Evolutionary conservation across 345 rosid species (phyloP).

Genomic region (Anacardium occidentale): DNA sequence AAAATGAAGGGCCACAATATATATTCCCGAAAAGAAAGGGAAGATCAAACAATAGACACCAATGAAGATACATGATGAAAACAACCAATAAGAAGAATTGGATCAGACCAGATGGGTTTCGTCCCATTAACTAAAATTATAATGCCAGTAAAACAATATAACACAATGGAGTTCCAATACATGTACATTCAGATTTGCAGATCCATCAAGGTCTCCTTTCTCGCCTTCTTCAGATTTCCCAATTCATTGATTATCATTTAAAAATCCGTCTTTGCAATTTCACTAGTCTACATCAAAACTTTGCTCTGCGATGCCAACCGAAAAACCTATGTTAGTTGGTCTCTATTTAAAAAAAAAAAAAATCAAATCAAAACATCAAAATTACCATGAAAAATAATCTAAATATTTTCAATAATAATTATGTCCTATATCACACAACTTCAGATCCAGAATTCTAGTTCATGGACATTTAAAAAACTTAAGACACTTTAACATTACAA

Average conservation of each 20-base stretch:
- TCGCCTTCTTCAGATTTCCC: constrained; percentile 27
- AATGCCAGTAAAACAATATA: constrained; percentile 20
- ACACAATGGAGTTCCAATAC: constrained; percentile 28
- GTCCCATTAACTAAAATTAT: constrained; percentile 15
- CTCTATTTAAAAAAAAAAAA: background rate
- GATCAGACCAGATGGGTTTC: constrained; percentile 5
- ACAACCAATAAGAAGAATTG: background rate
- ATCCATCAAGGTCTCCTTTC: constrained; percentile 16
- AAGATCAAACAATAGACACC: background rate
- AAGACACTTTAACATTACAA: too few relatives aligned
- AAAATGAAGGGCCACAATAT: background rate
- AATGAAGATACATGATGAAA: background rate
- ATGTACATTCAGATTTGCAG: constrained; percentile 39
- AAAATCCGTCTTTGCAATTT: constrained; percentile 22
- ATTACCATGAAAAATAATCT: background rate
- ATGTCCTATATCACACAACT: too few relatives aligned
- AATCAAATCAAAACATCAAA: background rate
- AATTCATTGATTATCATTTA: constrained; percentile 14
- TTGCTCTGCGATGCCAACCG: constrained; percentile 62
- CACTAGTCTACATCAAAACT: constrained; percentile 65
- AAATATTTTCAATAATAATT: too few relatives aligned
- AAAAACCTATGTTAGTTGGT: constrained; percentile 12
- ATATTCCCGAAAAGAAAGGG: background rate
- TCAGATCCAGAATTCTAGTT: too few relatives aligned
- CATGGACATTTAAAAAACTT: too few relatives aligned